Base-by-base conservation (phyloP, 805 yeast species). In the Kodamaea kaohsiungensis region DNA sequence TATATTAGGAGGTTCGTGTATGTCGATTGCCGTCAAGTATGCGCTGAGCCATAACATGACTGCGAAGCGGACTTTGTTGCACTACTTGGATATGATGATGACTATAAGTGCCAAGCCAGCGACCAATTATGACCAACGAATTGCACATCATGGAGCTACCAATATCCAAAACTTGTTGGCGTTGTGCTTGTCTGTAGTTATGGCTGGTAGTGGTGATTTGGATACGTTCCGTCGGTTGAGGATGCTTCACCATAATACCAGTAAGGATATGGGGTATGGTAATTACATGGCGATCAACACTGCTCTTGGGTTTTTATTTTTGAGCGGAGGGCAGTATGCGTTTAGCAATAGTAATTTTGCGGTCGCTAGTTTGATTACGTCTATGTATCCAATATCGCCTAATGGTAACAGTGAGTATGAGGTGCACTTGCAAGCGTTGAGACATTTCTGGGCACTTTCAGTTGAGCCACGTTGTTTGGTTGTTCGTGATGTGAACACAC, bases 271-370 rank as follows among this genome's bases (percentile, higher is more conserved):
- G 46, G 75, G 77, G 8, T 91, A 82, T 66, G 95, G 96, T 0
- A 82, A 84, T 55, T 89, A 82, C 62, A 83, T 88, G 84, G 89
- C 92, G 0, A 76, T 86, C 1, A 90, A 89, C 61, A 80, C 89
- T 75, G 89, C 96, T 0, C 69, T 95, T 39, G 99, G 99, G 1
- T 84, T 93, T 61, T 73, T 93, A 52, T 92, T 93, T 65, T 68
- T 95, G 38, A 97, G 97, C 0, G 95, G 97, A 1, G 97, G 98
- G 0, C 97, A 91, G 66, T 91, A 84, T 67, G 91, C 96, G 0
- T 81, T 95, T 54, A 78, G 83, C 39, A 79, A 77, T 15, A 81
- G 88, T 2, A 79, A 83, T 53, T 74, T 87, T 62, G 83, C 90
- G 1, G 73, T 86, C 52, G 96, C 92, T 0, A 68, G 87, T 2